Evolutionary conservation across 202 grass and related monocot genomes (phyloP), one percentile per base, ranked within the genome.

Genomic region (Musa balbisiana): DNA sequence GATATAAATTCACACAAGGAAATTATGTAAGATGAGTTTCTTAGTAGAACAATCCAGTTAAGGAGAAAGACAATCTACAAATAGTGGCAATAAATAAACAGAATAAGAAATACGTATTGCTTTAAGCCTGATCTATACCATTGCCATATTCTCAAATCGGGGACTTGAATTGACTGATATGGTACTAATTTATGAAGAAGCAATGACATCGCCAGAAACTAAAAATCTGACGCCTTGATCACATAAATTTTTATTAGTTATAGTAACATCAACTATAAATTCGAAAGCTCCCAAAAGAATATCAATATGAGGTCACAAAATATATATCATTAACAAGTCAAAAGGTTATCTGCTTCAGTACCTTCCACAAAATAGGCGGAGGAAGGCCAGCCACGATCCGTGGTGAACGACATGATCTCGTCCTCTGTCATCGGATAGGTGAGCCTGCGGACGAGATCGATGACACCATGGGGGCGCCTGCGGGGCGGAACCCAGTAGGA

Each of bases 401-500:
- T 83, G 71, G 80, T 88, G 67, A 94, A 87, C 54, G 85, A 83
- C 76, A 87, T 78, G 15, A 74, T 65, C 85, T 98, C 89, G 74
- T 98, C 94, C 58, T 84, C 69, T 1, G 79, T 83, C 88, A 92
- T 87, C 24, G 51, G 20, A 2, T 76, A 73, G 1, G 56, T 80
- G 50, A 78, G 19, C 21, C 26, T 63, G 67, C 83, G 77, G 11
- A 90, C 25, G 53, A 98, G 85, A 66, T 88, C 82, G 53, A 72
- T 76, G 13, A 92, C 67, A 51, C 53, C 72, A 20, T 26, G 71
- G 52, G 76, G 53, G n/a, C 27, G 74, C 80, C 20, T 83, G 80
- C 67, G 62, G 70, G 85, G 85, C 9, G 91, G 95, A 17, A 98
- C 89, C 91, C 88, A 98, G 87, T 98, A 94, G 15, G 95, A 98